A percentile compares a stretch with the other conserved stretches of the same genome.
Conservation (phyloP, 1,139 yeast genomes). For the Diutina ranongensis region DNA sequence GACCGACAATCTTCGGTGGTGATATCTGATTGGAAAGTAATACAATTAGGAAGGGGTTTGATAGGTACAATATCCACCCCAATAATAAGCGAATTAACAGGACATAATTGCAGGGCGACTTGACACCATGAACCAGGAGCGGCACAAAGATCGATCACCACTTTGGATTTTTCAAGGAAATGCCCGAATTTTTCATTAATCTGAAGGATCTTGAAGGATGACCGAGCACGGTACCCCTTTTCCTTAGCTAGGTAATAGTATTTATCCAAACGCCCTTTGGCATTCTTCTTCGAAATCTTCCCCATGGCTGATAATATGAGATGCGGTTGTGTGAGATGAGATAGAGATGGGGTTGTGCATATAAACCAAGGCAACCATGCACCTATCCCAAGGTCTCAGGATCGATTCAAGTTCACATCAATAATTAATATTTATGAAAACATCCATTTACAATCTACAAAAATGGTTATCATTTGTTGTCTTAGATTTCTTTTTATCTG, state of each 20-base stretch:
- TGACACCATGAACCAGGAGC: slow-evolving; percentile 99
- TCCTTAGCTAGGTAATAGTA: slow-evolving; percentile 94
- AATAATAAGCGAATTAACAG: slow-evolving; percentile 81
- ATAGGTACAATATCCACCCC: slow-evolving; percentile 98
- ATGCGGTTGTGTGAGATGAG: not conserved
- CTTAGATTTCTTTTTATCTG: too few species aligned
- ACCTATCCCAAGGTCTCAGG: too few species aligned
- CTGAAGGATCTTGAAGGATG: slow-evolving; percentile 90
- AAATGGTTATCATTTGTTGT: too few species aligned
- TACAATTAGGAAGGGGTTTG: slow-evolving; percentile 86
- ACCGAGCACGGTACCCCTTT: slow-evolving; percentile 98
- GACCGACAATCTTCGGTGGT: slow-evolving; percentile 97
- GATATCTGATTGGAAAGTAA: slow-evolving; percentile 91
- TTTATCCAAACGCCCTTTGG: slow-evolving; percentile 98
- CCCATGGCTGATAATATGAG: slow-evolving; percentile 40
- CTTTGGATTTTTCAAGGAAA: slow-evolving; percentile 90
- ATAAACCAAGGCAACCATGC: not conserved
- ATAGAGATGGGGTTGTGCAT: not conserved
- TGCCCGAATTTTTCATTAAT: slow-evolving; percentile 95
- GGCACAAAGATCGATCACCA: slow-evolving; percentile 71
- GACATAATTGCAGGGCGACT: slow-evolving; percentile 90
- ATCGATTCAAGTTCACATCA: too few species aligned
- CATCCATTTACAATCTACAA: too few species aligned
- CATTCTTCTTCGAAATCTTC: slow-evolving; percentile 88
- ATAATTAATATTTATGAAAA: too few species aligned